Conservation (phyloP, 768 basidiomycete genomes). For the Phanerodontia chrysosporium region DNA sequence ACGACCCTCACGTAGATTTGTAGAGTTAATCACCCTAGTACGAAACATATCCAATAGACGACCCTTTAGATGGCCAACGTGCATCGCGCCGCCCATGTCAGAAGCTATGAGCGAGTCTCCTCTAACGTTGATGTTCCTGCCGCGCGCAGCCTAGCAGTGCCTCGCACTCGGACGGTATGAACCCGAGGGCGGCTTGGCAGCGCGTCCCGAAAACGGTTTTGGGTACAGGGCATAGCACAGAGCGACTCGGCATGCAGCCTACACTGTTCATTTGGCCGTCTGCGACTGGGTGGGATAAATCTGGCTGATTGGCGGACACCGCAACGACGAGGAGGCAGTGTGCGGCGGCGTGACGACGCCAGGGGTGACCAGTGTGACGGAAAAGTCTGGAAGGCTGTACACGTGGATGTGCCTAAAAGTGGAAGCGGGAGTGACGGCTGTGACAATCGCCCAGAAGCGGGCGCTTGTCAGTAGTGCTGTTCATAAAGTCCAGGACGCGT, state of each 20-base stretch:
- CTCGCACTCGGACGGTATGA: neutral
- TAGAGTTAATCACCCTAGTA: neutral
- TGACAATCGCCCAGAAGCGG: slow-evolving; percentile 2
- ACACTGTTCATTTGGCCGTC: neutral
- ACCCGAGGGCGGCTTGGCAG: neutral
- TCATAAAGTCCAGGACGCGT: slow-evolving; percentile 14
- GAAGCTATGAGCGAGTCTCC: neutral
- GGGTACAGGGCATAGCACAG: neutral
- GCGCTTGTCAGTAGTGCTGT: slow-evolving; percentile 10
- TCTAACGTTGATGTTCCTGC: neutral
- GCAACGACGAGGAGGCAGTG: slow-evolving; percentile 2
- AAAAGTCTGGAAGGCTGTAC: neutral
- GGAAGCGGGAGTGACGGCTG: neutral
- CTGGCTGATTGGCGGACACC: slow-evolving; percentile 1
- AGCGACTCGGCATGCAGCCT: neutral
- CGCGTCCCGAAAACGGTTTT: neutral
- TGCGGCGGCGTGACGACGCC: slow-evolving; percentile 3
- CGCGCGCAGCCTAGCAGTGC: neutral
- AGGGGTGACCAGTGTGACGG: neutral
- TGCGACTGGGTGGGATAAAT: neutral
- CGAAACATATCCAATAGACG: neutral
- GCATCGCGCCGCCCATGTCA: neutral
- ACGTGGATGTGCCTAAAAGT: neutral
- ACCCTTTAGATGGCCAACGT: neutral
- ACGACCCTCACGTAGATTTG: neutral